Base-by-base conservation (phyloP, 2,329 filamentous ascomycete species). In the Diaporthe capsici region DNA sequence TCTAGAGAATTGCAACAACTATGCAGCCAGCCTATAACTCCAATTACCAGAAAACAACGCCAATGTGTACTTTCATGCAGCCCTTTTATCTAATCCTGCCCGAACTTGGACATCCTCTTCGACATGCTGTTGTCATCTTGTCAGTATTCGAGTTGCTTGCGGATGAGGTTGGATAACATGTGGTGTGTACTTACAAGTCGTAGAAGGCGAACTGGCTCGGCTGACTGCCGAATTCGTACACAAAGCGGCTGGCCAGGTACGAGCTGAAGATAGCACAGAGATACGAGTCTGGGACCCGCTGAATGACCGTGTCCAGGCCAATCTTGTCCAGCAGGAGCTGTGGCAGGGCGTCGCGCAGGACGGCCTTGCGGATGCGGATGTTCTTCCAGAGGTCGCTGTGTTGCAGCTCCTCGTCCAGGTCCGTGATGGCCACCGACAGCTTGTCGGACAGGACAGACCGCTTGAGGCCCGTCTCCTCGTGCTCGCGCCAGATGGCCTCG, bases 151-250 rank as follows among this genome's bases (percentile, higher is more conserved):
- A 10, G 20, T 28, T 17, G 17, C n/a, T 42, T 22, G 9, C 15
- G 42, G 2, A 22, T 20, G 13, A 10, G 34, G 10, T 2, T 2
- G 22, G 49, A 25, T 2, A 17, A 49, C 3, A n/a, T 17, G 5
- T 31, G 37, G 20, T 67, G 47, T 37, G 63, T 76, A 93, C 94
- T 92, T 87, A 96, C 94, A 98, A 99, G 84, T 98, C 95, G 86
- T 98, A 99, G 89, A 99, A 99, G 53, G 96, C 95, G 87, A 99
- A 98, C 82, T 98, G 96, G 87, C 94, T 97, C 7, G 97, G 96
- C 79, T 91, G 93, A 83, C 95, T 96, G 81, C 97, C 97, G 83
- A 96, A 97, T 84, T 98, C 92, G 85, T 99, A 99, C 55, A 99
- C 95, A 84, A 99, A 99, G 58, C 97, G 94, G 82, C 94, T 97